Percentiles rank a stretch among this genome's conserved stretches.
Conservation (phyloP, 2,329 filamentous ascomycete genomes). For the Colletotrichum lini region DNA sequence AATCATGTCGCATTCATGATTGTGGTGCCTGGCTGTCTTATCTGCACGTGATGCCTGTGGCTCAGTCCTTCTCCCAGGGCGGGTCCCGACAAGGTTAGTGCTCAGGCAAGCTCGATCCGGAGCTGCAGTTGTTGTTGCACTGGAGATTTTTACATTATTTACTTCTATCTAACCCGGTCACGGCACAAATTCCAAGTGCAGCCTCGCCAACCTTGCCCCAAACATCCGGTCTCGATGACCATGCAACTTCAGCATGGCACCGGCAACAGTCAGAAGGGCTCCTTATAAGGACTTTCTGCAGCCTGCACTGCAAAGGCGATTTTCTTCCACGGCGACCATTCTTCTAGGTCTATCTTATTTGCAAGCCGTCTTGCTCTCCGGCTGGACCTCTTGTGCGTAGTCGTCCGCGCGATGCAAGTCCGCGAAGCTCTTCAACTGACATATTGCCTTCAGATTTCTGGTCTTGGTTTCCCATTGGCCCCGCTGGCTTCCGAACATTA, state of each 20-base stretch:
- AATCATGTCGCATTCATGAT: slow-evolving; percentile 31
- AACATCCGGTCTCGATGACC: slow-evolving; percentile 53
- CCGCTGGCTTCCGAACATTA: slow-evolving; percentile 79
- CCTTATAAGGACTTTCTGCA: slow-evolving; percentile 92
- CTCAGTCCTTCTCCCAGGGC: slow-evolving; percentile 1
- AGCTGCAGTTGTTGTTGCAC: slow-evolving; percentile 40
- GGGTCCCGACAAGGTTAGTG: slow-evolving; percentile 16
- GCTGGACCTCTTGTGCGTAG: slow-evolving; percentile 77
- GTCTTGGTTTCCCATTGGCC: slow-evolving; percentile 88
- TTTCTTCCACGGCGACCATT: slow-evolving; percentile 81
- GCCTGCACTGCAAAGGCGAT: slow-evolving; percentile 88
- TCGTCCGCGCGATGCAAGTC: slow-evolving; percentile 21
- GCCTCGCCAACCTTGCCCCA: slow-evolving; percentile 44
- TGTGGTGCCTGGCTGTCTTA: slow-evolving; percentile 30
- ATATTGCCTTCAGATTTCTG: slow-evolving; percentile 75
- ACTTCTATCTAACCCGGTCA: slow-evolving; percentile 43
- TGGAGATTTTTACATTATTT: slow-evolving; percentile 44
- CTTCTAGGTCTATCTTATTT: slow-evolving; percentile 80
- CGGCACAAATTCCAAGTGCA: slow-evolving; percentile 40
- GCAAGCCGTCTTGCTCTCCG: slow-evolving; percentile 78
- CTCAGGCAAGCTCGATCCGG: slow-evolving; percentile 24
- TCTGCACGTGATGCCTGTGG: slow-evolving; percentile 28
- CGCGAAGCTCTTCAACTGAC: slow-evolving; percentile 29
- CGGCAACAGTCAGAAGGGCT: slow-evolving; percentile 67
- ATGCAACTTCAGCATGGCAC: slow-evolving; percentile 67